Conservation (phyloP, 768 basidiomycete genomes). For the Candolleomyces efflorescens region DNA sequence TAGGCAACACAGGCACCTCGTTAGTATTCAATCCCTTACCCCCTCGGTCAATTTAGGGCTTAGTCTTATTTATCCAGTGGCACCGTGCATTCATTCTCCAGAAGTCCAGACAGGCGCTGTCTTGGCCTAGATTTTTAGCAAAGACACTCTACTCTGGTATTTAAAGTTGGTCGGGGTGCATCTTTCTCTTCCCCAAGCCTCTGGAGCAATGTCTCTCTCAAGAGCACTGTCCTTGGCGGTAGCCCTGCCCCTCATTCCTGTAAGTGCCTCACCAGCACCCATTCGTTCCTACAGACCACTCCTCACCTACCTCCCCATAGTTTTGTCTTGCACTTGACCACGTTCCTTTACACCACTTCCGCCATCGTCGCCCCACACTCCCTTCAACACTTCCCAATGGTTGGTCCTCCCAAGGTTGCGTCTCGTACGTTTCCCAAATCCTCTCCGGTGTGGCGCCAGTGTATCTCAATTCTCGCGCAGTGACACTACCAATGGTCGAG, state of each 20-base stretch:
- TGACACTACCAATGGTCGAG: constrained; percentile 54
- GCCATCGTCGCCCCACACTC: constrained; percentile 36
- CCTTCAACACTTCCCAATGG: constrained; percentile 43
- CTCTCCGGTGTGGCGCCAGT: not conserved
- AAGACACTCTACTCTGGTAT: constrained; percentile 15
- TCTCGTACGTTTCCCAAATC: constrained; percentile 37
- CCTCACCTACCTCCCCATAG: constrained; percentile 11
- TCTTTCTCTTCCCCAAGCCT: constrained; percentile 11
- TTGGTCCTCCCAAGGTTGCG: constrained; percentile 61
- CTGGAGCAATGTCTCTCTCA: constrained; percentile 27
- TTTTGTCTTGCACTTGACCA: constrained; percentile 22
- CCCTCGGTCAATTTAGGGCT: not conserved
- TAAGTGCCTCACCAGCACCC: constrained; percentile 17
- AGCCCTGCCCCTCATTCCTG: constrained; percentile 34
- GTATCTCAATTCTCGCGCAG: constrained; percentile 25
- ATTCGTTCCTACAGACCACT: not conserved
- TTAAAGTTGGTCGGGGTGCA: constrained; percentile 20
- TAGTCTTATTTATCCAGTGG: constrained; percentile 1
- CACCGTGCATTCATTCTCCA: not conserved
- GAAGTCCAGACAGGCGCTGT: constrained; percentile 21
- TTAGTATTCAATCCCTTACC: not conserved
- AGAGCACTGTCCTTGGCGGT: constrained; percentile 28
- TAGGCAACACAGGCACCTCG: not conserved
- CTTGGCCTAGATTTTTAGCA: constrained; percentile 23
- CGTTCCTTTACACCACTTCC: constrained; percentile 21